These are phyloP conservation scores for Pythium phragmiticola DNA, from an alignment of 352 stramenopile genomes.

Conservation along the genomic window DNA sequence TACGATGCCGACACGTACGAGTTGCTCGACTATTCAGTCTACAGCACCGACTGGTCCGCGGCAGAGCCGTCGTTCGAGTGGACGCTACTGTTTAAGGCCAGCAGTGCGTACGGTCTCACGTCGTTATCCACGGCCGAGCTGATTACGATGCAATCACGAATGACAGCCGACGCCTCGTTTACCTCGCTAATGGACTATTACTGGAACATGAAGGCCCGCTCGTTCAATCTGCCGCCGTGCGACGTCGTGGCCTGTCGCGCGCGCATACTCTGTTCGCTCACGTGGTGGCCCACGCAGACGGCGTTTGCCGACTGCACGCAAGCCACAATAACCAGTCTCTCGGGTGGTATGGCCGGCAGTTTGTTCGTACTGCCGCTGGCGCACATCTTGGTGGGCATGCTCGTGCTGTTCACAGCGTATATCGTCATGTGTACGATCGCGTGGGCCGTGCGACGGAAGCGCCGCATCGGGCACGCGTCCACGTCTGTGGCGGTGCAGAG, in stretches of 20 bases:
- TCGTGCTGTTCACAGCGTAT: constrained; percentile 1
- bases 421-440: neutral
- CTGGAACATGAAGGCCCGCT: constrained; percentile 84
- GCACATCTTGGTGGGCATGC: neutral
- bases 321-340: neutral
- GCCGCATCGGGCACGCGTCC: neutral
- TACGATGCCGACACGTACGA: constrained; percentile 69
- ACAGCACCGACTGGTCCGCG: constrained; percentile 65
- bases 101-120: constrained; percentile 53
- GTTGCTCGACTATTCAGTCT: constrained; percentile 68
- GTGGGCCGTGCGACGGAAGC: neutral
- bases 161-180: constrained; percentile 36
- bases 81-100: constrained; percentile 53
- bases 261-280: constrained; percentile 63
- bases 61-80: constrained; percentile 36
- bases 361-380: neutral
- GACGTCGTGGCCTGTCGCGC: constrained; percentile 45
- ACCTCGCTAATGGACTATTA: constrained; percentile 66
- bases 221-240: constrained; percentile 49
- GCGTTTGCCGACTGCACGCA: constrained; percentile 1
- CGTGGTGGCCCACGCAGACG: constrained; percentile 49
- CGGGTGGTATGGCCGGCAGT: neutral
- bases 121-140: constrained; percentile 49
- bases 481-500: neutral
- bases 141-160: constrained; percentile 44